These are phyloP conservation scores for Xylariales sp. DNA, from an alignment of 2,329 filamentous ascomycete genomes.

Conservation along the genomic window DNA sequence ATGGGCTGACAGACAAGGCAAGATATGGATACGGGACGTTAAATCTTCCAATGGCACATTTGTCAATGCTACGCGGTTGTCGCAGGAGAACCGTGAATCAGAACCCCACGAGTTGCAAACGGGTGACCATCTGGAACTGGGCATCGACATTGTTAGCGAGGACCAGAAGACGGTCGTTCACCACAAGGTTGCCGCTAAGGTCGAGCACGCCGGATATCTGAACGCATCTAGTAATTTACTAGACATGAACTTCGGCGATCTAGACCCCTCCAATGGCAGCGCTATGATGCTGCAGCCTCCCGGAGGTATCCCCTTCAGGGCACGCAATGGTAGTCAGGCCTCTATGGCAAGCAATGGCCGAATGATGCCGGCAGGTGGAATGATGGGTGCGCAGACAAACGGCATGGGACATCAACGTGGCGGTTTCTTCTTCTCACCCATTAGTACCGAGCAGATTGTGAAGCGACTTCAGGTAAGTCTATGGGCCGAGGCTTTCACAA, in stretches of 20 bases:
- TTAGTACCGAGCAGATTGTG: conserved; percentile 91
- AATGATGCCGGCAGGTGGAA: conserved; percentile 48
- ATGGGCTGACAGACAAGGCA: conserved; percentile 76
- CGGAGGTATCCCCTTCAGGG: conserved; percentile 65
- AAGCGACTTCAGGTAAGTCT: conserved; percentile 74
- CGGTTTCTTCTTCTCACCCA: conserved; percentile 80
- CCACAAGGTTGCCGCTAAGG: conserved; percentile 94
- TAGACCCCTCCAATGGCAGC: conserved; percentile 73
- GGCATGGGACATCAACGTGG: conserved; percentile 63
- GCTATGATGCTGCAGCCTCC: conserved; percentile 67
- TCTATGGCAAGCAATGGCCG: conserved; percentile 59
- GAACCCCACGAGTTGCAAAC: conserved; percentile 91
- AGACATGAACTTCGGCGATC: conserved; percentile 87
- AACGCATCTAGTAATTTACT: conserved; percentile 70
- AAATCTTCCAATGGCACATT: conserved; percentile 99
- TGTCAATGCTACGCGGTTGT: conserved; percentile 86
- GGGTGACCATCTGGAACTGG: conserved; percentile 86
- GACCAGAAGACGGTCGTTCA: conserved; percentile 98
- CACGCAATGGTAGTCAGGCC: conserved; percentile 64
- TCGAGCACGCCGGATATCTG: conserved; percentile 88
- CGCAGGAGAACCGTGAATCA: conserved; percentile 91
- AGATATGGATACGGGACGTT: conserved; percentile 93
- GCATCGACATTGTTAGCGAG: conserved; percentile 97
- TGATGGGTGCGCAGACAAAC: conserved; percentile 47
- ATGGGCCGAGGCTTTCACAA: too few relatives aligned